A percentile compares a stretch with the other conserved stretches of the same genome.
Evolutionary conservation across 495 filamentous ascomycete species (phyloP).

Genomic region (Hypoxylon crocopeplum): DNA sequence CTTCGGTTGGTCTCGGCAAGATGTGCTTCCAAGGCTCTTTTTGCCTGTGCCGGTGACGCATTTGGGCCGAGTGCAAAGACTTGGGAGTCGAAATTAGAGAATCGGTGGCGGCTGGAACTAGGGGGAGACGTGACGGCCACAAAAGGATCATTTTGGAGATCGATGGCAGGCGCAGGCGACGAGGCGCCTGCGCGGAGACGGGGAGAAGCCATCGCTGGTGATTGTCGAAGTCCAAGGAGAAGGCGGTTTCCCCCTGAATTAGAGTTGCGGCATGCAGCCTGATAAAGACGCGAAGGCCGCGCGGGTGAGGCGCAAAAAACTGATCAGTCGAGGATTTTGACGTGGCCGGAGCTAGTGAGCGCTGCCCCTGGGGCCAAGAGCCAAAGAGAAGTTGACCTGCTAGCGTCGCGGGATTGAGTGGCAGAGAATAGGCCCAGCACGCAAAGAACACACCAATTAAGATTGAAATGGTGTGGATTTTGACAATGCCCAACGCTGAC

Average conservation of each 20-base stretch:
- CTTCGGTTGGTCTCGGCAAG: constrained; percentile 88
- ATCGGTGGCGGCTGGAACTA: constrained; percentile 67
- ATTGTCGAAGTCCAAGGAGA: constrained; percentile 35
- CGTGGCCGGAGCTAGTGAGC: constrained; percentile 33
- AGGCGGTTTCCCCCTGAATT: constrained; percentile 36
- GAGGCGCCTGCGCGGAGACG: constrained; percentile 18
- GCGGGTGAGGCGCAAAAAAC: not conserved
- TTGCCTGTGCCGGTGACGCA: constrained; percentile 83
- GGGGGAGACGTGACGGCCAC: constrained; percentile 46
- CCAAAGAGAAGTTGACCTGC: constrained; percentile 27
- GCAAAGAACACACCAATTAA: constrained; percentile 28
- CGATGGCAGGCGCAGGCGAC: constrained; percentile 23
- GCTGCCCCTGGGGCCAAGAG: constrained; percentile 30
- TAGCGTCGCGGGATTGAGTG: constrained; percentile 24
- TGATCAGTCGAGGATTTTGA: constrained; percentile 23
- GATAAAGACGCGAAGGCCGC: constrained; percentile 33
- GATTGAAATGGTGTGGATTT: constrained; percentile 22
- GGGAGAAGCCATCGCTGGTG: constrained; percentile 36
- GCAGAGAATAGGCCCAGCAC: constrained; percentile 30
- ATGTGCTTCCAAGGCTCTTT: constrained; percentile 87
- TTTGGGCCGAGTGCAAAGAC: constrained; percentile 78
- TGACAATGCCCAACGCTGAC: constrained; percentile 33
- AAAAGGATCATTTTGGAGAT: constrained; percentile 54
- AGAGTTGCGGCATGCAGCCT: constrained; percentile 41
- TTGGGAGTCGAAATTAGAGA: constrained; percentile 78